Conservation (phyloP, 176 grass and related monocot genomes). For the Cymbopogon citratus region DNA sequence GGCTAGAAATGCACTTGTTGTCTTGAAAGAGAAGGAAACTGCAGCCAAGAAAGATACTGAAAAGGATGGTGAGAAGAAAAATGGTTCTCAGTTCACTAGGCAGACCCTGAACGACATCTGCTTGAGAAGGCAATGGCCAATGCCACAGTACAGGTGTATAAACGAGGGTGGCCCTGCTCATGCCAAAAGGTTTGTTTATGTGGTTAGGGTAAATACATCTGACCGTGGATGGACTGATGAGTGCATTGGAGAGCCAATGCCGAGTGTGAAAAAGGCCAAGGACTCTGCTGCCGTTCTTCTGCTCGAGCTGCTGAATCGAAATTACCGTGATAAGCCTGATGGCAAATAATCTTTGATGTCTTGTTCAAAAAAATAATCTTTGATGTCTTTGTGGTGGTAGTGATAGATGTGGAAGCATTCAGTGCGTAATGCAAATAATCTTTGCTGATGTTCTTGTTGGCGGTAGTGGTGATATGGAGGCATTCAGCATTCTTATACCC, state of each 20-base stretch:
- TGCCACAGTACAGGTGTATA: constrained; percentile 91
- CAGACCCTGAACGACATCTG: constrained; percentile 95
- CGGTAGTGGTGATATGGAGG: neutral
- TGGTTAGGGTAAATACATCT: constrained; percentile 78
- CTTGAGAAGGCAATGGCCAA: constrained; percentile 93
- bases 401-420: neutral
- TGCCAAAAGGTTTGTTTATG: constrained; percentile 88
- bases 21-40: constrained; percentile 87
- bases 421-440: constrained; percentile 14
- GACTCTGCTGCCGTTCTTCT: constrained; percentile 91
- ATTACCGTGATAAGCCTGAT: constrained; percentile 47
- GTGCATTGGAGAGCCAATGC: constrained; percentile 93
- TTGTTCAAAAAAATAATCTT: constrained; percentile 28
- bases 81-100: constrained; percentile 72
- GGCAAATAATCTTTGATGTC: constrained; percentile 15
- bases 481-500: constrained; percentile 39
- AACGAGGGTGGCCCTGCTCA: constrained; percentile 90
- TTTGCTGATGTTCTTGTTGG: neutral
- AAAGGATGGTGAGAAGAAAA: constrained; percentile 71
- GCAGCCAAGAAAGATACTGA: constrained; percentile 56
- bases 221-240: constrained; percentile 87
- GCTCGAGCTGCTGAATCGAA: constrained; percentile 73
- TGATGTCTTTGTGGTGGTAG: neutral
- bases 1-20: constrained; percentile 72
- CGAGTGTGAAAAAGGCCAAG: constrained; percentile 92